phyloP scores from a whole-genome alignment of 768 basidiomycete species.

The Leucocoprinus birnbaumii region DNA sequence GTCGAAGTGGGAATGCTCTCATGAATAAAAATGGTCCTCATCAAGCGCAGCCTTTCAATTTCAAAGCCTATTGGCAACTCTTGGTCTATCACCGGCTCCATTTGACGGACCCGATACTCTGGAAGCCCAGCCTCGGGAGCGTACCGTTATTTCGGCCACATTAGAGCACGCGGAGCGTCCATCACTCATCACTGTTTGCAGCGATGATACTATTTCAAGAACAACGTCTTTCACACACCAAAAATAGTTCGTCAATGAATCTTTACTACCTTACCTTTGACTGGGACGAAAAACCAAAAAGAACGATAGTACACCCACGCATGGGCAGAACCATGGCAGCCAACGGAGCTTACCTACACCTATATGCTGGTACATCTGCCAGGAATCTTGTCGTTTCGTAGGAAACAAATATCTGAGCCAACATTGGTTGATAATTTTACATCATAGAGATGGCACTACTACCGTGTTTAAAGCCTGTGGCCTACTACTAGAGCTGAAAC shows the following conservation, averaged over 20 bases:
- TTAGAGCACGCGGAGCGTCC: neutral
- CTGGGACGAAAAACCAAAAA: neutral
- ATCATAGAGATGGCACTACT: neutral
- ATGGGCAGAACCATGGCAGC: neutral
- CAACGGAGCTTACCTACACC: neutral
- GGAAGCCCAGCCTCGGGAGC: neutral
- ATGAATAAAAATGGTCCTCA: neutral
- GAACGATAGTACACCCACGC: neutral
- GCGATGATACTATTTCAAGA: neutral
- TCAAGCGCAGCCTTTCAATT: neutral
- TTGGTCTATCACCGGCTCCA: neutral
- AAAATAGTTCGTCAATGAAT: neutral
- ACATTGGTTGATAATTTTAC: slow-evolving; percentile 3
- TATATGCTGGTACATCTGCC: neutral
- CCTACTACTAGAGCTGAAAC: neutral
- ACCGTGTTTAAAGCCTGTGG: neutral
- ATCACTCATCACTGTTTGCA: neutral
- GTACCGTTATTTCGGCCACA: slow-evolving; percentile 2
- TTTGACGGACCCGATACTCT: neutral
- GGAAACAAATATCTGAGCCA: neutral
- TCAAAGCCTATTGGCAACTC: too few species aligned
- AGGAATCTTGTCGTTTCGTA: neutral
- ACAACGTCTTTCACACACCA: neutral
- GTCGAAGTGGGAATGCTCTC: neutral
- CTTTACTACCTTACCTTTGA: neutral